phyloP scores from a whole-genome alignment of 1,284 basidiomycete genomes.

The Termitomyces sp. region DNA sequence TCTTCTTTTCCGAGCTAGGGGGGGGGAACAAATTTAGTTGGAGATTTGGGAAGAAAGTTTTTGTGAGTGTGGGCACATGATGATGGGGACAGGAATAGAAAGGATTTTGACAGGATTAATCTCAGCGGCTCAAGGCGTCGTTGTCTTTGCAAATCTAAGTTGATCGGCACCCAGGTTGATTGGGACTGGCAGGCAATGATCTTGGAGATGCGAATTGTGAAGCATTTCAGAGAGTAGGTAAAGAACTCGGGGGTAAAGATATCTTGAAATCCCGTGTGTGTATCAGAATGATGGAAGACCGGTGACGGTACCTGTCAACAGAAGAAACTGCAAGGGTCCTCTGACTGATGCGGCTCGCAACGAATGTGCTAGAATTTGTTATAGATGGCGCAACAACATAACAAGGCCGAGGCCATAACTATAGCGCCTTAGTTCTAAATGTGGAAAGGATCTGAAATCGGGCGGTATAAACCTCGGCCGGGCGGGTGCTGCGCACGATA shows the following conservation, averaged over 20 bases:
- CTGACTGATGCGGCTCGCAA: constrained; percentile 2
- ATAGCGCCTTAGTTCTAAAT: background rate
- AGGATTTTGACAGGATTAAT: background rate
- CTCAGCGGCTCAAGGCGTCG: background rate
- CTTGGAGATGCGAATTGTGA: background rate
- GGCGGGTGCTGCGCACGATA: background rate
- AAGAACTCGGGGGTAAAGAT: too few species aligned
- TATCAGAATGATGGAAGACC: background rate
- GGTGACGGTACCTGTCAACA: constrained; percentile 6
- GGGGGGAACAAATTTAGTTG: too few species aligned
- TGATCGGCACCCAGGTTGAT: background rate
- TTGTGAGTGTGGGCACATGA: background rate
- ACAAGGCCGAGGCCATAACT: too few species aligned
- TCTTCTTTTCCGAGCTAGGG: too few species aligned
- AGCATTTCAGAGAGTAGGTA: background rate
- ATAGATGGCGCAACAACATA: constrained; percentile 1
- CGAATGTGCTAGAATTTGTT: constrained; percentile 12
- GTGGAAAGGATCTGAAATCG: constrained; percentile 1
- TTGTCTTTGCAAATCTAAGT: too few species aligned
- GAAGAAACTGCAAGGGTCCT: background rate
- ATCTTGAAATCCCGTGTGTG: too few species aligned
- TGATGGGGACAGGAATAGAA: background rate
- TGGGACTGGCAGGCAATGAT: background rate
- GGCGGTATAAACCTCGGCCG: background rate
- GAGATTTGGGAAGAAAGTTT: background rate